Conservation (phyloP, 148 eudicot species). For the Nyssa sinensis region DNA sequence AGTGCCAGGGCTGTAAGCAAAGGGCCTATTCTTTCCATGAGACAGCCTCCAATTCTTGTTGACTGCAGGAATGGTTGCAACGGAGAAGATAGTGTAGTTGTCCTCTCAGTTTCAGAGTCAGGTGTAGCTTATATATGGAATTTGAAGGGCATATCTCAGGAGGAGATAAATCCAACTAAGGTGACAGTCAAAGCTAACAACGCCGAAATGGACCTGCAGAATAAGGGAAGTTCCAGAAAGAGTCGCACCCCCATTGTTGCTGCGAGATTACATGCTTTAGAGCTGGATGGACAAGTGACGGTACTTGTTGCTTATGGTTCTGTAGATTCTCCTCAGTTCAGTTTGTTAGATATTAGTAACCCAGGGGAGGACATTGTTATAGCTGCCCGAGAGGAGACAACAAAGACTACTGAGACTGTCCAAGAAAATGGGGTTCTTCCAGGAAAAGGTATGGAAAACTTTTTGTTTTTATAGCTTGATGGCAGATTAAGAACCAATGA, state of each 20-base stretch:
- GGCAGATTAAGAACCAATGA: neutral
- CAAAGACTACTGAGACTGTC: slow-evolving; percentile 7
- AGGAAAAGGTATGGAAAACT: slow-evolving; percentile 13
- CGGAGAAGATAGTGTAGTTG: slow-evolving; percentile 28
- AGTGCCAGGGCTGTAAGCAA: slow-evolving; percentile 13
- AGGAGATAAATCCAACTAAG: slow-evolving; percentile 31
- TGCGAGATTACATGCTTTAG: slow-evolving; percentile 28
- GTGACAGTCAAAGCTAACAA: slow-evolving; percentile 24
- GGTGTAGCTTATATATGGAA: slow-evolving; percentile 33
- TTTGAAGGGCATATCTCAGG: slow-evolving; percentile 21
- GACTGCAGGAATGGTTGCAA: slow-evolving; percentile 27
- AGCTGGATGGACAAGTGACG: slow-evolving; percentile 17
- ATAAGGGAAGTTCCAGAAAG: slow-evolving; percentile 24
- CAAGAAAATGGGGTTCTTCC: slow-evolving; percentile 20
- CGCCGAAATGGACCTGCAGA: slow-evolving; percentile 10
- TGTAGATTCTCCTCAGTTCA: slow-evolving; percentile 25
- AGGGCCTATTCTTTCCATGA: slow-evolving; percentile 35
- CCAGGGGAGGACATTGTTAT: slow-evolving; percentile 34
- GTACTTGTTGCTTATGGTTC: slow-evolving; percentile 28
- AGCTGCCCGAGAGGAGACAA: slow-evolving; percentile 15
- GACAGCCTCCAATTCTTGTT: slow-evolving; percentile 24
- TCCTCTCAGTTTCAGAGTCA: slow-evolving; percentile 35
- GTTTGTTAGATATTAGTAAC: slow-evolving; percentile 21
- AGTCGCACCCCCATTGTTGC: slow-evolving; percentile 26
- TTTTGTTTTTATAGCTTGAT: slow-evolving; percentile 9